Conservation (phyloP, 139 green algal species). For the Tetradesmus obliquus region DNA sequence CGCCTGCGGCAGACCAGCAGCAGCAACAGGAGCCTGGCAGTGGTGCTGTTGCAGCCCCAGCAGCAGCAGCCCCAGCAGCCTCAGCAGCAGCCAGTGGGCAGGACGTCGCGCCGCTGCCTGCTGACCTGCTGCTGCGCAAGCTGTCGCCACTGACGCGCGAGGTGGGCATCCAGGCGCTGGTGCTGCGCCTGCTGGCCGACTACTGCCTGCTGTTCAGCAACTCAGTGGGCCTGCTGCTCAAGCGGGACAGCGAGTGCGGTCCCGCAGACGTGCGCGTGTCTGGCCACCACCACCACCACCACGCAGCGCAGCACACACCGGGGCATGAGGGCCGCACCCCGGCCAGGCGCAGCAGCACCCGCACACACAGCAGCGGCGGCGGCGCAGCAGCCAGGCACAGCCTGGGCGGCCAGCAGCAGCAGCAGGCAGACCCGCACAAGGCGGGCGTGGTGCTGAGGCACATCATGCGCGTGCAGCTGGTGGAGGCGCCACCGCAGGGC, state of each 20-base stretch:
- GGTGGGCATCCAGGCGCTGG: conserved; percentile 69
- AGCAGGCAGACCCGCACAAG: not conserved
- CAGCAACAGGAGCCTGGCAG: not conserved
- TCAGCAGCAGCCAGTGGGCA: not conserved
- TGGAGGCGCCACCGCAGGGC: conserved; percentile 37
- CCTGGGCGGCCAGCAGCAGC: not conserved
- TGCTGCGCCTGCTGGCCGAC: conserved; percentile 87
- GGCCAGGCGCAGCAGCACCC: conserved; percentile 4
- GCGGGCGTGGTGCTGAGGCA: conserved; percentile 69
- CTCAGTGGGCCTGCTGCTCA: conserved; percentile 82
- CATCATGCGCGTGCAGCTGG: conserved; percentile 79
- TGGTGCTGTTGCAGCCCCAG: not conserved
- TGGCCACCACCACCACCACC: conserved; percentile 17
- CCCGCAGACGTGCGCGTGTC: conserved; percentile 10
- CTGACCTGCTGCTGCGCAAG: conserved; percentile 51
- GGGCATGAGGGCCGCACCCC: not conserved
- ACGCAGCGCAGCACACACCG: not conserved
- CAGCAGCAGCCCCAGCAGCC: not conserved
- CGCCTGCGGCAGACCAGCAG: not conserved
- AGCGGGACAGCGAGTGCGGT: conserved; percentile 78
- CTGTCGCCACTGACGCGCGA: conserved; percentile 40
- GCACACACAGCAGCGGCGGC: not conserved
- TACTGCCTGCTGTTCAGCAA: conserved; percentile 84
- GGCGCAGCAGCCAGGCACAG: not conserved
- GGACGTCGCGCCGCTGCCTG: conserved; percentile 30